A percentile compares a stretch with the other conserved stretches of the same genome.
phyloP scores from a whole-genome alignment of 2,329 filamentous ascomycete species.

The Venturia oleaginea region DNA sequence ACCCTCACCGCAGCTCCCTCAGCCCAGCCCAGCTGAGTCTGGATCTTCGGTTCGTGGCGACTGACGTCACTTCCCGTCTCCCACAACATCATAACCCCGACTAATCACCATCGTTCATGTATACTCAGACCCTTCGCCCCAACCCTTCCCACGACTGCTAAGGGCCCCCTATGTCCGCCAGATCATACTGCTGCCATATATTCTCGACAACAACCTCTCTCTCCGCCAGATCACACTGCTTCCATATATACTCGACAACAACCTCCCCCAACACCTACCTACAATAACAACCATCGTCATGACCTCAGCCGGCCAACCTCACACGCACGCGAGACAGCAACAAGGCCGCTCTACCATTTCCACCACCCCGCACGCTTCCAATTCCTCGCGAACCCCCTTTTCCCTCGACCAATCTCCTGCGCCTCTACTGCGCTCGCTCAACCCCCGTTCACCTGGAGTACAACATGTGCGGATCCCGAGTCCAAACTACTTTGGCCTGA shows the following conservation, averaged over 20 bases:
- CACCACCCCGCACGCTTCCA: not conserved
- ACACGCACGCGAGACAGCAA: not conserved
- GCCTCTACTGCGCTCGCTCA: not conserved
- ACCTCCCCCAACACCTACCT: not conserved
- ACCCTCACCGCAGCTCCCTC: not conserved
- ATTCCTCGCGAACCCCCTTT: not conserved
- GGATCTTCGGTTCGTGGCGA: not conserved
- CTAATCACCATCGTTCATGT: not conserved
- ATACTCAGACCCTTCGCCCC: not conserved
- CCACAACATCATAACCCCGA: not conserved
- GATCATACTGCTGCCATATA: too few species aligned
- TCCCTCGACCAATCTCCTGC: not conserved
- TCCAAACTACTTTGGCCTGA: constrained; percentile 81
- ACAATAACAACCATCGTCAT: not conserved
- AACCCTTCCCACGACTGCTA: not conserved
- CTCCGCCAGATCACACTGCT: not conserved
- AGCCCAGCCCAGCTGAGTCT: not conserved
- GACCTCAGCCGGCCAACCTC: not conserved
- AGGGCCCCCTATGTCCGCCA: not conserved
- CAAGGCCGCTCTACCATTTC: not conserved
- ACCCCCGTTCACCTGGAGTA: not conserved
- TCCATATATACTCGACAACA: not conserved
- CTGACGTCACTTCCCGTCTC: not conserved
- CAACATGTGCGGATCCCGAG: constrained; percentile 33
- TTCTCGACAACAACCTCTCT: not conserved